Evolutionary conservation across 2,329 filamentous ascomycete genomes (phyloP).

Genomic region (Pseudogymnoascus sp.): DNA sequence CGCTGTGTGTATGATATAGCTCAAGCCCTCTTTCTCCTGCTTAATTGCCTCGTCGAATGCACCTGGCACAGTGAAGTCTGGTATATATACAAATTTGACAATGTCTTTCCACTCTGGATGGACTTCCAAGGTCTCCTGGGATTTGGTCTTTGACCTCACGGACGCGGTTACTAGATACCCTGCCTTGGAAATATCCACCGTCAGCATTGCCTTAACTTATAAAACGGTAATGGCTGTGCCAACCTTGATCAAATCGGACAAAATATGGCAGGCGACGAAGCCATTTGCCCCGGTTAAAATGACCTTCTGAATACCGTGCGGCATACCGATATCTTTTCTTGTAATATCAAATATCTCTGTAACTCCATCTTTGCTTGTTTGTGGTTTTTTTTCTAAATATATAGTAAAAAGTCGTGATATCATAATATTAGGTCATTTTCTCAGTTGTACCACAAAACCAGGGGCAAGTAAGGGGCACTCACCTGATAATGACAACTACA

Average conservation of each 20-base stretch:
- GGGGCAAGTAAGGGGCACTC: background rate
- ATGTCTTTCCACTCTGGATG: conserved; percentile 26
- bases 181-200: background rate
- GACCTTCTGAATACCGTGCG: conserved; percentile 12
- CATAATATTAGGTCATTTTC: background rate
- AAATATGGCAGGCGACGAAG: conserved; percentile 25
- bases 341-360: background rate
- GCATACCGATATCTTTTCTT: background rate
- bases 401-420: background rate
- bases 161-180: conserved; percentile 24
- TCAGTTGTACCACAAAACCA: background rate
- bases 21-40: conserved; percentile 48
- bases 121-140: conserved; percentile 33
- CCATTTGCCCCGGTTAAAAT: conserved; percentile 29
- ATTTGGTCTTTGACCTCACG: conserved; percentile 38
- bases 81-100: conserved; percentile 41
- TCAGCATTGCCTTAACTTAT: background rate
- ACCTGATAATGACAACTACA: background rate
- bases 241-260: conserved; percentile 11
- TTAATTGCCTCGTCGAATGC: conserved; percentile 57
- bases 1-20: conserved; percentile 59
- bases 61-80: conserved; percentile 60
- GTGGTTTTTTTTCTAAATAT: background rate
- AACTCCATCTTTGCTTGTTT: background rate
- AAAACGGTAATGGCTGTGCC: background rate